These are phyloP conservation scores for Mycosphaerella sp. DNA, from an alignment of 2,329 filamentous ascomycete genomes.

Conservation along the genomic window DNA sequence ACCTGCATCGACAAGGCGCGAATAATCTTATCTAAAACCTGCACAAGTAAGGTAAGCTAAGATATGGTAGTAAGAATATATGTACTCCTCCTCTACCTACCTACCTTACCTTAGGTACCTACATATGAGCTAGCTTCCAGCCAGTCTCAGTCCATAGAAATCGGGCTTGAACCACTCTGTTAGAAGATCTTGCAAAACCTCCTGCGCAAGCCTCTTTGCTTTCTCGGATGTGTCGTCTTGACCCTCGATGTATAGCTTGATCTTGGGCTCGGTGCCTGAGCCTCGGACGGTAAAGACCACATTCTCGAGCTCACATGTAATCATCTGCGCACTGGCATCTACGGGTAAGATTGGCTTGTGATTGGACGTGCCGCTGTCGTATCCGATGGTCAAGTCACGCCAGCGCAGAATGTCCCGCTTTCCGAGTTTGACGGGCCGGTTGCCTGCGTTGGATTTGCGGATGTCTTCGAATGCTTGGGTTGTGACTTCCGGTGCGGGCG, in stretches of 20 bases:
- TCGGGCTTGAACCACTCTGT: slow-evolving; percentile 44
- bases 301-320: slow-evolving; percentile 54
- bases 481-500: slow-evolving; percentile 50
- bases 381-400: slow-evolving; percentile 57
- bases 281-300: slow-evolving; percentile 56
- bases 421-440: slow-evolving; percentile 39
- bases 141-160: slow-evolving; percentile 27
- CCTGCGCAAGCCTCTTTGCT: slow-evolving; percentile 42
- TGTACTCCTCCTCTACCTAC: no score
- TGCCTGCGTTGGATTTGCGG: slow-evolving; percentile 35
- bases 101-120: no score
- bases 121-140: slow-evolving; percentile 22
- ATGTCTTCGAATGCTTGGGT: slow-evolving; percentile 51
- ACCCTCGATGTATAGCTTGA: slow-evolving; percentile 54
- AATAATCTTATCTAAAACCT: no score
- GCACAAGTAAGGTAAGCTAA: no score
- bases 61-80: no score
- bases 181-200: slow-evolving; percentile 43
- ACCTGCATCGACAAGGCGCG: no score
- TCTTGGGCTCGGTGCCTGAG: slow-evolving; percentile 62
- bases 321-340: slow-evolving; percentile 56
- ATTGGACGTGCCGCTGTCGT: slow-evolving; percentile 51
- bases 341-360: slow-evolving; percentile 51
- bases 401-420: slow-evolving; percentile 50
- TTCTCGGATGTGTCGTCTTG: slow-evolving; percentile 38